Evolutionary conservation across 2,329 filamentous ascomycete species (phyloP).

Genomic region (Trichophyton simii): DNA sequence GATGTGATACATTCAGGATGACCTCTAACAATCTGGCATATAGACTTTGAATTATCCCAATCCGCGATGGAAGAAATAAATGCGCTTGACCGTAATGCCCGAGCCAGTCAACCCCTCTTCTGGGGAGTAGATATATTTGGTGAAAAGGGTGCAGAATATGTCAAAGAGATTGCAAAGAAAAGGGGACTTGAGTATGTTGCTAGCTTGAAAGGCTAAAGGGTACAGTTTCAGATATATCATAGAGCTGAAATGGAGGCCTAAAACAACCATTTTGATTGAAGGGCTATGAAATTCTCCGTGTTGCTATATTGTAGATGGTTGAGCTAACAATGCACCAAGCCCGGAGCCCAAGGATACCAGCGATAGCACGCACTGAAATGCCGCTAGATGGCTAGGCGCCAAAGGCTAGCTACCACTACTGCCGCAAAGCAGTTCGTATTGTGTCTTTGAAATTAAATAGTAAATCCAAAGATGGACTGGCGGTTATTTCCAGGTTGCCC

Average conservation of each 20-base stretch:
- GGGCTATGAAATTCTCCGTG: too few species aligned
- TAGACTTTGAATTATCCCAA: constrained; percentile 7
- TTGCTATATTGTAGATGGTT: too few species aligned
- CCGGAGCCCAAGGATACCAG: too few species aligned
- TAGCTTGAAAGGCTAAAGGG: background rate
- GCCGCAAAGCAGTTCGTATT: too few species aligned
- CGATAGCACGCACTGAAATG: too few species aligned
- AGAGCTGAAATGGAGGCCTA: too few species aligned
- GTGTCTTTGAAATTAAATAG: constrained; percentile 18
- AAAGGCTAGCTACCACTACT: too few species aligned
- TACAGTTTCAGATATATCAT: background rate
- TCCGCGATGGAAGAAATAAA: constrained; percentile 8
- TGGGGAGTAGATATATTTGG: constrained; percentile 11
- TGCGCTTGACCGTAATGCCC: constrained; percentile 4
- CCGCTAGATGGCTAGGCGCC: too few species aligned
- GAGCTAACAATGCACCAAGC: too few species aligned
- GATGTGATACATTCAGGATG: background rate
- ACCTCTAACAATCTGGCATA: background rate
- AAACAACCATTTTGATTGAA: too few species aligned
- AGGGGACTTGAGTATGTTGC: constrained; percentile 4
- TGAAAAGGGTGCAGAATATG: constrained; percentile 5
- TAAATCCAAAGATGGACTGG: constrained; percentile 17
- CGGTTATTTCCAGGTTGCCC: constrained; percentile 23
- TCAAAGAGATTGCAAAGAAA: constrained; percentile 5
- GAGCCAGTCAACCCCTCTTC: constrained; percentile 4